Conservation (phyloP, 2,329 filamentous ascomycete genomes). For the Cytospora piceicola region DNA sequence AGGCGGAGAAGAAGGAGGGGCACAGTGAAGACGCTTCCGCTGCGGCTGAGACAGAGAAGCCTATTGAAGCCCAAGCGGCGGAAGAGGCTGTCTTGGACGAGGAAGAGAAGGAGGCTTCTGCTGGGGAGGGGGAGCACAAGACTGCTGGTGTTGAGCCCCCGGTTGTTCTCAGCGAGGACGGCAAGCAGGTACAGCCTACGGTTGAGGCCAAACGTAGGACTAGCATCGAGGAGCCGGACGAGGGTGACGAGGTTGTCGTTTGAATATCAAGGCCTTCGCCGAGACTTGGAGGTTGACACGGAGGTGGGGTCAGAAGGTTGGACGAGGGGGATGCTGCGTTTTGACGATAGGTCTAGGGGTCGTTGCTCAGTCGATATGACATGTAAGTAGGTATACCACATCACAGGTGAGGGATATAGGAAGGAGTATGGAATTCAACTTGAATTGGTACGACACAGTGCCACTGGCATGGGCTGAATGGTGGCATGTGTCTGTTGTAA, state of each 20-base stretch:
- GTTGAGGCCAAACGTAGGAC: slow-evolving; percentile 59
- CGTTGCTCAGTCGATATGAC: background rate
- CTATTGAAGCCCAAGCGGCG: slow-evolving; percentile 36
- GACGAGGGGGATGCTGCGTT: background rate
- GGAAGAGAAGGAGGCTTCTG: background rate
- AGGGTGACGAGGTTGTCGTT: slow-evolving; percentile 51
- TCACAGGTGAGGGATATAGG: slow-evolving; percentile 4
- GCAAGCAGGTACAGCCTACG: slow-evolving; percentile 48
- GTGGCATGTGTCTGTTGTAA: background rate
- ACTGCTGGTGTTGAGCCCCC: slow-evolving; percentile 32
- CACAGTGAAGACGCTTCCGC: slow-evolving; percentile 37
- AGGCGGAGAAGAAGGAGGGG: background rate
- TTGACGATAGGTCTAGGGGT: background rate
- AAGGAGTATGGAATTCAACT: background rate
- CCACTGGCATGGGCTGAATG: background rate
- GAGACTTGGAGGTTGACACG: background rate
- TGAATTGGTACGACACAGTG: background rate
- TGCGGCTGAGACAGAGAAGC: slow-evolving; percentile 43
- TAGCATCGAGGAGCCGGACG: slow-evolving; percentile 62
- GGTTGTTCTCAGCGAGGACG: slow-evolving; percentile 44
- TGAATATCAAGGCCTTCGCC: background rate
- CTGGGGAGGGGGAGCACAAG: slow-evolving; percentile 38
- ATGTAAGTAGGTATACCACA: slow-evolving; percentile 5
- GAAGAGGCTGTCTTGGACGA: slow-evolving; percentile 33
- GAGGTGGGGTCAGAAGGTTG: background rate